Conservation (phyloP, 495 filamentous ascomycete species). For the Aspergillus sclerotioniger region DNA sequence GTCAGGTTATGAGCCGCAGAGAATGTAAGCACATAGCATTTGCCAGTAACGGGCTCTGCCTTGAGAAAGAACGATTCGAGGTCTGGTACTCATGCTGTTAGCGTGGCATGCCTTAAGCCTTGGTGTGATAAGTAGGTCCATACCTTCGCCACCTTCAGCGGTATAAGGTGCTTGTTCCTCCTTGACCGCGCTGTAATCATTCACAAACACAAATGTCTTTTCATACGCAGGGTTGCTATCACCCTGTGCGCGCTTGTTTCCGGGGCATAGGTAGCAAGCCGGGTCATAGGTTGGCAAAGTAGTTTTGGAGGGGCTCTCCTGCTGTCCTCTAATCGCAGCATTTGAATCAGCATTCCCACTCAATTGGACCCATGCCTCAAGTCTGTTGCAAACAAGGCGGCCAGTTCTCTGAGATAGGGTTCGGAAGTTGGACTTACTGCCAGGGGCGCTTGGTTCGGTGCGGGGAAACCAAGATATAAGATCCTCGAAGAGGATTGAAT, state of each 20-base stretch:
- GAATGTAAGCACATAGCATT: conserved; percentile 97
- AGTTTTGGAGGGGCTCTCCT: conserved; percentile 77
- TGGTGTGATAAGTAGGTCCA: not conserved
- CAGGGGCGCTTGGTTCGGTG: conserved; percentile 95
- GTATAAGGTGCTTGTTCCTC: conserved; percentile 78
- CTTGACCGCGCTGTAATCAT: conserved; percentile 96
- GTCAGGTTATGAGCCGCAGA: conserved; percentile 87
- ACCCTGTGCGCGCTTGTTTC: conserved; percentile 88
- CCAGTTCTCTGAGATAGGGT: too few species aligned
- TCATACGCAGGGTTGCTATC: conserved; percentile 84
- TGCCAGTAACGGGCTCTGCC: conserved; percentile 84
- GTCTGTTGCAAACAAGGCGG: not conserved
- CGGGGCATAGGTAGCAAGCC: conserved; percentile 93
- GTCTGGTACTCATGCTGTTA: conserved; percentile 39
- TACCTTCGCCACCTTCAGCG: conserved; percentile 52
- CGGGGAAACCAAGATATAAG: conserved; percentile 90
- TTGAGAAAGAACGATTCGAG: conserved; percentile 76
- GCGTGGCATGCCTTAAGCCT: not conserved
- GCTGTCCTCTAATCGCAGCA: conserved; percentile 65
- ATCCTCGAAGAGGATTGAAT: conserved; percentile 87
- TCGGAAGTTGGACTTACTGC: conserved; percentile 67
- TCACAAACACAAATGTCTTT: conserved; percentile 90
- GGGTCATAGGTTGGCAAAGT: conserved; percentile 79
- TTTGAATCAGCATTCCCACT: conserved; percentile 6
- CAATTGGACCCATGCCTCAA: not conserved